Conservation (phyloP, 1,284 basidiomycete genomes). For the Lentinula novae-zelandiae region DNA sequence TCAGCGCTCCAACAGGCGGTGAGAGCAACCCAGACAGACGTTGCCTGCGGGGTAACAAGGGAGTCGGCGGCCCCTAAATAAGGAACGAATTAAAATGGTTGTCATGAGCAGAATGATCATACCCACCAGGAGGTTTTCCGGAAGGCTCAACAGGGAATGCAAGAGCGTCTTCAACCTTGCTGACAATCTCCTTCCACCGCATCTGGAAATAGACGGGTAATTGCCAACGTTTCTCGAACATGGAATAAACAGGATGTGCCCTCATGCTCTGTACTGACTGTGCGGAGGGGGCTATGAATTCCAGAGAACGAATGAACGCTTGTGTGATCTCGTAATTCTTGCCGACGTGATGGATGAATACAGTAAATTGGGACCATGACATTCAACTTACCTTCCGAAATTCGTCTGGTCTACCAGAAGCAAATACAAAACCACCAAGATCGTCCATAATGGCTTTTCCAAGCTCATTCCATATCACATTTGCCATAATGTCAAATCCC, state of each 20-base stretch:
- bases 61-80: neutral
- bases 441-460: slow-evolving; percentile 79
- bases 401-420: slow-evolving; percentile 86
- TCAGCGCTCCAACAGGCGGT: slow-evolving; percentile 81
- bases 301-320: slow-evolving; percentile 82
- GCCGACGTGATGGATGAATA: neutral
- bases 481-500: slow-evolving; percentile 79
- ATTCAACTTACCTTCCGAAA: slow-evolving; percentile 70
- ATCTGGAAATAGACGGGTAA: slow-evolving; percentile 96
- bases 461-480: slow-evolving; percentile 87
- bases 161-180: slow-evolving; percentile 68
- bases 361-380: slow-evolving; percentile 9
- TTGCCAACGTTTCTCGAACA: slow-evolving; percentile 90
- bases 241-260: slow-evolving; percentile 60
- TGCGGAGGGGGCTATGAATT: slow-evolving; percentile 77
- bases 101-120: neutral
- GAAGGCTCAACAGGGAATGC: slow-evolving; percentile 25
- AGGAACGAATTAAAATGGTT: neutral
- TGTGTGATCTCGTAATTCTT: slow-evolving; percentile 84
- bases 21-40: slow-evolving; percentile 71
- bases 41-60: slow-evolving; percentile 63
- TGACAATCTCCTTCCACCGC: slow-evolving; percentile 93
- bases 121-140: neutral
- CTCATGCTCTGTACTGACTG: slow-evolving; percentile 71
- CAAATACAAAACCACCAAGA: slow-evolving; percentile 80